Conservation (phyloP, 2,329 filamentous ascomycete genomes). For the Sporothrix inflata region DNA sequence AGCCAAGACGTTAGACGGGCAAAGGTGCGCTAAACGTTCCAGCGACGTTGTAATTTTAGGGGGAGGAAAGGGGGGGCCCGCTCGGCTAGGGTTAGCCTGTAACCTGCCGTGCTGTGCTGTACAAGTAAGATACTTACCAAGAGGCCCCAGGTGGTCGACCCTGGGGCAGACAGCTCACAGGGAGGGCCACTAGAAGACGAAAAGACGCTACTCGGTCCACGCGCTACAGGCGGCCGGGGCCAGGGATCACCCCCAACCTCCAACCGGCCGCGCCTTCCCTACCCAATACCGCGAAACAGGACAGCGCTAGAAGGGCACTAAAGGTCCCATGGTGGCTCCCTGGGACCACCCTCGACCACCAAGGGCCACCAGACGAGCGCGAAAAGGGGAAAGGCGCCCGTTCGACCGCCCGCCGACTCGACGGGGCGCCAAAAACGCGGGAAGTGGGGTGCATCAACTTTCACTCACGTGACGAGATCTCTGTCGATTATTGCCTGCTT, state of each 20-base stretch:
- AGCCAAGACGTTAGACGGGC: not conserved
- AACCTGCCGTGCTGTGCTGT: not conserved
- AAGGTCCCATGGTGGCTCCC: not conserved
- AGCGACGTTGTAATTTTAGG: conserved; percentile 13
- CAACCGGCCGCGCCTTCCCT: conserved; percentile 13
- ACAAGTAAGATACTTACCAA: not conserved
- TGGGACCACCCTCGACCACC: not conserved
- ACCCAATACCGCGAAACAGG: not conserved
- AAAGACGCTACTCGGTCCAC: not conserved
- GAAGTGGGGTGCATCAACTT: conserved; percentile 32
- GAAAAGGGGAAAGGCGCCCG: conserved; percentile 34
- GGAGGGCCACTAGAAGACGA: too few relatives aligned
- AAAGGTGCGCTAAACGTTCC: not conserved
- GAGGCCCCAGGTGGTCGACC: not conserved
- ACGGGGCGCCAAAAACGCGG: conserved; percentile 32
- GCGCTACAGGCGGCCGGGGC: not conserved
- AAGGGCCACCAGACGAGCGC: conserved; percentile 26
- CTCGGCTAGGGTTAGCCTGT: not conserved
- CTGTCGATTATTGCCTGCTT: conserved; percentile 24
- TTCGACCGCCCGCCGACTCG: conserved; percentile 29
- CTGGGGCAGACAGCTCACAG: too few relatives aligned
- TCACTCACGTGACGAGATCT: conserved; percentile 30
- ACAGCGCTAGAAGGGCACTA: conserved; percentile 27
- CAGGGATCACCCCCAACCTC: conserved; percentile 13
- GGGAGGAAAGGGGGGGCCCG: conserved; percentile 7